A percentile compares a stretch with the other conserved stretches of the same genome.
Conservation (phyloP, 2,329 filamentous ascomycete genomes). For the Arthrobotrys entomopaga region DNA sequence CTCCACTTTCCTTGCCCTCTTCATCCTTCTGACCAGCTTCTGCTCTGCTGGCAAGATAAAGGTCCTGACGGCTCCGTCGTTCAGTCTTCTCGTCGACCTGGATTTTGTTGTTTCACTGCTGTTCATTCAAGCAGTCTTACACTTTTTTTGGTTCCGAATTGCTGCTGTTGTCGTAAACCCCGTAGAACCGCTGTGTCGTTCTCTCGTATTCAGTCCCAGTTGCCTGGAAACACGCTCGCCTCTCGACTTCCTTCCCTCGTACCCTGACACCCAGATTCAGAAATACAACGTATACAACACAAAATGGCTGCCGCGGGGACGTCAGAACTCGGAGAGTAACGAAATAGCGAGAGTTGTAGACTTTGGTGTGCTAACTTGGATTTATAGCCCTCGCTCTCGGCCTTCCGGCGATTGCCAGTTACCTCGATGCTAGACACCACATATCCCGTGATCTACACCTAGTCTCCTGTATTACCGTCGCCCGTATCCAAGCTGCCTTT, state of each 20-base stretch:
- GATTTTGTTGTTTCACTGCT: too few relatives aligned
- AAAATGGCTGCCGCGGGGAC: conserved; percentile 38
- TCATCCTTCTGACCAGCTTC: conserved; percentile 1
- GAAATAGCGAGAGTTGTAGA: neutral
- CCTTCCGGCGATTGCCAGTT: conserved; percentile 75
- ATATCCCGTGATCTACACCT: conserved; percentile 74
- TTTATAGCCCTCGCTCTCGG: conserved; percentile 66
- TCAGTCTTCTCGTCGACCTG: too few relatives aligned
- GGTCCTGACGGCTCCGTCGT: too few relatives aligned
- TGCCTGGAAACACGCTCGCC: conserved; percentile 1
- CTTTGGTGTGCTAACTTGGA: conserved; percentile 4
- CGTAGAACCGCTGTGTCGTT: too few relatives aligned
- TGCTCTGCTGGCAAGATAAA: too few relatives aligned
- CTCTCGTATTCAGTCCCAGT: too few relatives aligned
- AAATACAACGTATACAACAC: conserved; percentile 20
- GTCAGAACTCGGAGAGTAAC: neutral
- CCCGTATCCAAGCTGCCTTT: conserved; percentile 56
- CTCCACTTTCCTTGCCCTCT: conserved; percentile 1
- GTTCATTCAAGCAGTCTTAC: too few relatives aligned
- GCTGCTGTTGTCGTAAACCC: too few relatives aligned
- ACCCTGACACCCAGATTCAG: neutral
- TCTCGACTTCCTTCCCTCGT: neutral
- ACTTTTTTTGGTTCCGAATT: too few relatives aligned
- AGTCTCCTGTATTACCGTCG: conserved; percentile 67
- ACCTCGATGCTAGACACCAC: conserved; percentile 77